Conservation (phyloP, 495 filamentous ascomycete genomes). For the Penicillium verhagenii region DNA sequence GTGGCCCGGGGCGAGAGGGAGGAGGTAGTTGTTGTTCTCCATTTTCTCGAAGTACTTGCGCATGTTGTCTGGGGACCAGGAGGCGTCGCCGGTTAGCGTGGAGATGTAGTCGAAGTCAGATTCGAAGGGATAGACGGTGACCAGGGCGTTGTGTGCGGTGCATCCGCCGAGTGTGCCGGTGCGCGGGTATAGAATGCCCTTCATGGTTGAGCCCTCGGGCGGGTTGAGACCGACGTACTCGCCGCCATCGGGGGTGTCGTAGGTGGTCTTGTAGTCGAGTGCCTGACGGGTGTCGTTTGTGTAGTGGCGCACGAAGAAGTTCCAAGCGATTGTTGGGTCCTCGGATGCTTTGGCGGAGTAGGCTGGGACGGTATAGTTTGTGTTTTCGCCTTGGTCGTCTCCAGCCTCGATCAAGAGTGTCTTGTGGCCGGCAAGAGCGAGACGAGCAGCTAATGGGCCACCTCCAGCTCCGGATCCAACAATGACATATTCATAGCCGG, state of each 20-base stretch:
- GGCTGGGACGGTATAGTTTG: slow-evolving; percentile 40
- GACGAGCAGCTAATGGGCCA: slow-evolving; percentile 59
- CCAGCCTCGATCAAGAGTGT: slow-evolving; percentile 65
- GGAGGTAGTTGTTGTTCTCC: slow-evolving; percentile 55
- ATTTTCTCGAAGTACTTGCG: slow-evolving; percentile 43
- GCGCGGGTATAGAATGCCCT: slow-evolving; percentile 49
- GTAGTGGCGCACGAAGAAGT: slow-evolving; percentile 51
- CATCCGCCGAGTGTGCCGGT: slow-evolving; percentile 49
- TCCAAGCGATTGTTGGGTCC: slow-evolving; percentile 40
- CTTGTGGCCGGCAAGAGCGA: slow-evolving; percentile 58
- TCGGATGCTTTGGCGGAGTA: slow-evolving; percentile 38
- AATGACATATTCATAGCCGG: slow-evolving; percentile 63
- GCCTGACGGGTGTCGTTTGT: slow-evolving; percentile 34
- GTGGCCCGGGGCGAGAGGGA: slow-evolving; percentile 44
- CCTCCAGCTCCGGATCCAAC: slow-evolving; percentile 67
- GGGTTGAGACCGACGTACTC: slow-evolving; percentile 40
- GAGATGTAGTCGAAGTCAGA: slow-evolving; percentile 51
- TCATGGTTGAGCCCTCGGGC: slow-evolving; percentile 35
- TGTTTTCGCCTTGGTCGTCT: slow-evolving; percentile 52
- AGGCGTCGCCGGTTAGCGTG: slow-evolving; percentile 40
- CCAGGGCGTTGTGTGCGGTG: slow-evolving; percentile 47
- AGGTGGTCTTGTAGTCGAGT: slow-evolving; percentile 46
- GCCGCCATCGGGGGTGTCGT: slow-evolving; percentile 36
- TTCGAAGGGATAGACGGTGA: slow-evolving; percentile 38
- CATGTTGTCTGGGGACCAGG: slow-evolving; percentile 45